These are phyloP conservation scores for Malbranchea zuffiana DNA, from an alignment of 2,329 filamentous ascomycete genomes.

Conservation along the genomic window DNA sequence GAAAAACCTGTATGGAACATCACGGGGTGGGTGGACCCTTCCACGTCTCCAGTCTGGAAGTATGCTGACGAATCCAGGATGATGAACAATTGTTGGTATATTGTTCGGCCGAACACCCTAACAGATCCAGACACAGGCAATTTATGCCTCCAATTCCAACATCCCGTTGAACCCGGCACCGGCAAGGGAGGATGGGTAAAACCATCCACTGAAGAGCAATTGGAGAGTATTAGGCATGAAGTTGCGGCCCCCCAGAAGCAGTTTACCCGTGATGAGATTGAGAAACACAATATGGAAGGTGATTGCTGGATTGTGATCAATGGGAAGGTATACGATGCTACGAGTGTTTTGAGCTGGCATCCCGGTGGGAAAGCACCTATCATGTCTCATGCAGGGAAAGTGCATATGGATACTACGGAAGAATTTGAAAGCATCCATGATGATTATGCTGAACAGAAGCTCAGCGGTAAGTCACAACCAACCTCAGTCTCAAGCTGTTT, in stretches of 20 bases:
- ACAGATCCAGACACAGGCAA: slow-evolving; percentile 24
- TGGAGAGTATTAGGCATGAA: slow-evolving; percentile 37
- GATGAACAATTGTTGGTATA: slow-evolving; percentile 47
- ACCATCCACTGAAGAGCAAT: slow-evolving; percentile 35
- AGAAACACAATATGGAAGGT: slow-evolving; percentile 39
- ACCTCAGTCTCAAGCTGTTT: neutral
- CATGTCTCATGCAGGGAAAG: slow-evolving; percentile 40
- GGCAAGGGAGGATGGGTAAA: slow-evolving; percentile 44
- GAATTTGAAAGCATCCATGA: slow-evolving; percentile 44
- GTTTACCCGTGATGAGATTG: slow-evolving; percentile 44
- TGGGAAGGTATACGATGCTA: slow-evolving; percentile 42
- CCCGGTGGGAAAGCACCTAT: slow-evolving; percentile 41
- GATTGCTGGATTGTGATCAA: slow-evolving; percentile 47
- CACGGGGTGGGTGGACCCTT: slow-evolving; percentile 26
- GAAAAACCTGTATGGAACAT: slow-evolving; percentile 39
- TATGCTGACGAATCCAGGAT: slow-evolving; percentile 25
- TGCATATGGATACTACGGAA: slow-evolving; percentile 40
- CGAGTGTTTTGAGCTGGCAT: slow-evolving; percentile 40
- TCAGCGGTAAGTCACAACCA: slow-evolving; percentile 28
- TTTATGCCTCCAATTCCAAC: slow-evolving; percentile 34
- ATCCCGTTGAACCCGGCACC: slow-evolving; percentile 37
- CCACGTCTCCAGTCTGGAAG: neutral
- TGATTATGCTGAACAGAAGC: slow-evolving; percentile 40
- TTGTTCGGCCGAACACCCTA: slow-evolving; percentile 32
- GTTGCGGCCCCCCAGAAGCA: slow-evolving; percentile 39